A percentile compares a stretch with the other conserved stretches of the same genome.
Conservation (phyloP, 371 early-diverging fungal species). For the Mucor piriformis region DNA sequence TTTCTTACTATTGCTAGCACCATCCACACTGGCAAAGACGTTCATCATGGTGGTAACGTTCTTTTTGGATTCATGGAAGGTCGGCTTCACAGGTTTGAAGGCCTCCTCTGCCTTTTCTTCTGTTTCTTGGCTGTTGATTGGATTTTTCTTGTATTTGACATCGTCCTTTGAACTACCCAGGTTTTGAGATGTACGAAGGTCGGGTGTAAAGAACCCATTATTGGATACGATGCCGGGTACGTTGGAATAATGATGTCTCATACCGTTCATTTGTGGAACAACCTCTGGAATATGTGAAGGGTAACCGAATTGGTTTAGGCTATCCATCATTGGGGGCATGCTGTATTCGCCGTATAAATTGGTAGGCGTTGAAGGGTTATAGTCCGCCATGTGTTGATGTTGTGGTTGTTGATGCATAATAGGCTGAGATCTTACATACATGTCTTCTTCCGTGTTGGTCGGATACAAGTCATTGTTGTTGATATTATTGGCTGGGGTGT, state of each 20-base stretch:
- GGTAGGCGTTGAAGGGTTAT: neutral
- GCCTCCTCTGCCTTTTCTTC: constrained; percentile 6
- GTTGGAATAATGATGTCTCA: constrained; percentile 18
- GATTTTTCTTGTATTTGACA: constrained; percentile 17
- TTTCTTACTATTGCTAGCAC: neutral
- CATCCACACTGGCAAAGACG: constrained; percentile 1
- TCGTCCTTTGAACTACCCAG: constrained; percentile 19
- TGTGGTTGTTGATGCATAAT: constrained; percentile 1
- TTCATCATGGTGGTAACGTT: constrained; percentile 27
- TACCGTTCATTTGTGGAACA: constrained; percentile 12
- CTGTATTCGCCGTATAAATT: neutral
- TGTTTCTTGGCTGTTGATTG: neutral
- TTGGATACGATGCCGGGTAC: constrained; percentile 11
- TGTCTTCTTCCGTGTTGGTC: constrained; percentile 12
- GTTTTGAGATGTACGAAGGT: constrained; percentile 14
- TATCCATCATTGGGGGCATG: constrained; percentile 13
- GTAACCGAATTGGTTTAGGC: neutral
- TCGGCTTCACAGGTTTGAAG: constrained; percentile 6
- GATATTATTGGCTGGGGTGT: constrained; percentile 4
- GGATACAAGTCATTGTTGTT: constrained; percentile 1
- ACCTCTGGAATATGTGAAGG: neutral
- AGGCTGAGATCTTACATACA: constrained; percentile 28
- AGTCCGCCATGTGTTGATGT: neutral
- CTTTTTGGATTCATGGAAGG: constrained; percentile 11
- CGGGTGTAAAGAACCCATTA: constrained; percentile 8